Evolutionary conservation across 192 early-diverging fungal species (phyloP), one percentile per base, ranked within the genome.

Genomic region (Paraglomus occultum): DNA sequence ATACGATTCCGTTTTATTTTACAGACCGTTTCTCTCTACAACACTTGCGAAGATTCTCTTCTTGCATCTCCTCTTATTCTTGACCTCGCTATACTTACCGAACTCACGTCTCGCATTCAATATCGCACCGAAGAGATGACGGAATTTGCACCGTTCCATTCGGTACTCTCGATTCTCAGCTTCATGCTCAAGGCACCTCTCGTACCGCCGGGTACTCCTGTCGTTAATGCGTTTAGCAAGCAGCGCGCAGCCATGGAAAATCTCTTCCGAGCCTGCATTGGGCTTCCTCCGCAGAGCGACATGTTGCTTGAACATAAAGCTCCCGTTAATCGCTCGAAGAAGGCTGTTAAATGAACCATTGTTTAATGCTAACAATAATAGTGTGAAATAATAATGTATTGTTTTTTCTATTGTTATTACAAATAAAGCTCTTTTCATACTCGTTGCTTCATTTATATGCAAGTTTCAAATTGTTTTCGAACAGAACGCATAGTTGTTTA

Each of bases 11-110:
- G 3, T 31, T 31, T 31, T 31, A 31, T 31, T 31, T 31, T 31
- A 31, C 31, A 91, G 85, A 95, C 94, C 67, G 93, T 99, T 77
- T 97, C 97, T 59, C 74, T 96, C 75, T 97, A 96, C 88, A 99
- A 99, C 83, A 94, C 95, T 31, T 99, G 97, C 82, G 97, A 99
- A 84, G 97, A 99, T 79, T 97, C 95, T 51, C 89, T 99, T 67
- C 87, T 99, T 67, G 97, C 97, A 60, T 92, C 93, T 59, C 97
- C 97, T 49, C 83, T 99, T 49, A 99, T 99, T 82, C 85, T 99
- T 75, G 97, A 99, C 73, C 81, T 99, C 71, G 89, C 90, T 64
- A 91, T 97, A 76, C 80, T 99, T 76, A 91, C 94, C 67, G 97
- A 99, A 84, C 84, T 99, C 67, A 94, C 97, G 91, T 95, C 95